phyloP scores from a whole-genome alignment of 2,329 filamentous ascomycete species.

The Huntiella decipiens region DNA sequence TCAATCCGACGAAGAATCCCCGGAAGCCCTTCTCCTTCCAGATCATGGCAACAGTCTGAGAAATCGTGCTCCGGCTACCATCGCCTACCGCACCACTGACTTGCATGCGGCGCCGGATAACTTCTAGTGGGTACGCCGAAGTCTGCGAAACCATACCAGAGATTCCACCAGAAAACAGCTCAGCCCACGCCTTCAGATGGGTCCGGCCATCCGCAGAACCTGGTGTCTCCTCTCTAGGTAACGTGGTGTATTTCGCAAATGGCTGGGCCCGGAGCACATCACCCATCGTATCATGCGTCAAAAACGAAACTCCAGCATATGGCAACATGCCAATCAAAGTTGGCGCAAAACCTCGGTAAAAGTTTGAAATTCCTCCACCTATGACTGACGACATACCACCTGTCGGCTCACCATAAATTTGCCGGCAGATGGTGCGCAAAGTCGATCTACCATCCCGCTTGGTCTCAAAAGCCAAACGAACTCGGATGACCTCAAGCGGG shows the following conservation, averaged over 20 bases:
- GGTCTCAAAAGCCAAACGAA: slow-evolving; percentile 88
- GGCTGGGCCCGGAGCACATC: slow-evolving; percentile 57
- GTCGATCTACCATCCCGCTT: slow-evolving; percentile 52
- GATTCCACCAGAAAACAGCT: slow-evolving; percentile 65
- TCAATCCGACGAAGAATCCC: slow-evolving; percentile 84
- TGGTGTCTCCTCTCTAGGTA: slow-evolving; percentile 37
- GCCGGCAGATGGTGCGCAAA: slow-evolving; percentile 55
- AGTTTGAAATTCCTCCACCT: slow-evolving; percentile 59
- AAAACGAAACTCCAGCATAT: slow-evolving; percentile 87
- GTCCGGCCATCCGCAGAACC: slow-evolving; percentile 38
- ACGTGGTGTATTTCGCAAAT: slow-evolving; percentile 54
- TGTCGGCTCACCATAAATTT: slow-evolving; percentile 68
- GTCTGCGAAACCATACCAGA: slow-evolving; percentile 85
- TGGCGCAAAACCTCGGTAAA: slow-evolving; percentile 83
- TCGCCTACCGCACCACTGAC: slow-evolving; percentile 89
- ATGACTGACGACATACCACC: slow-evolving; percentile 15
- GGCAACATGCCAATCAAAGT: slow-evolving; percentile 90
- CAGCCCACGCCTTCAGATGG: slow-evolving; percentile 66
- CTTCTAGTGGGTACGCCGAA: slow-evolving; percentile 80
- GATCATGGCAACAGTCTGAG: slow-evolving; percentile 61
- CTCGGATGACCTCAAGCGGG: slow-evolving; percentile 78
- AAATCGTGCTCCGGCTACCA: slow-evolving; percentile 57
- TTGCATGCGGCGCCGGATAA: slow-evolving; percentile 85
- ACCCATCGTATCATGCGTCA: slow-evolving; percentile 80
- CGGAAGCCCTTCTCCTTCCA: slow-evolving; percentile 53